Conservation (phyloP, 345 rosid genomes). For the Iberis pinnata region DNA sequence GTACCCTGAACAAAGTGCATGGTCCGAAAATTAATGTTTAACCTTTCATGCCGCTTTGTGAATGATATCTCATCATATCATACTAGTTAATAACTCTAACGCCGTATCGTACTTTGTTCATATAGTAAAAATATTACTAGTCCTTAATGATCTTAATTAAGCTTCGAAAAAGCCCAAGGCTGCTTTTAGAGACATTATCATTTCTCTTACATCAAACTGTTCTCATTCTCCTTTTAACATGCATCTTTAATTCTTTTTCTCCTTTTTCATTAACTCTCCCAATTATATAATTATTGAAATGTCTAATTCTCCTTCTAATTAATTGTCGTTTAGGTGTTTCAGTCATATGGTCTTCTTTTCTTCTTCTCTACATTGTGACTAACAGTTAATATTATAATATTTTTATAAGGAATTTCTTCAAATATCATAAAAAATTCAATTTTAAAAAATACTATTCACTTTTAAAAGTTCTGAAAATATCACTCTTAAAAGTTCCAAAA, state of each 20-base stretch:
- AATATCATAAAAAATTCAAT: too few relatives aligned
- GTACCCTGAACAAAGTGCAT: constrained; percentile 23
- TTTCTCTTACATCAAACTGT: constrained; percentile 31
- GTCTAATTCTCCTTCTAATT: too few relatives aligned
- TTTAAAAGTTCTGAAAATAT: too few relatives aligned
- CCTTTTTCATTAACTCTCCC: constrained; percentile 2
- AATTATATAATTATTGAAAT: constrained; percentile 3
- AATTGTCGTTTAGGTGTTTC: too few relatives aligned
- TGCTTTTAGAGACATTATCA: constrained; percentile 33
- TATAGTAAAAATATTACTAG: not conserved
- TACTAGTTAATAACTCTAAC: constrained; percentile 25
- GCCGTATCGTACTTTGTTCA: constrained; percentile 21
- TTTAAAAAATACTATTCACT: too few relatives aligned
- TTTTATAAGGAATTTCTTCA: too few relatives aligned
- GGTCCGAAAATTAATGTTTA: constrained; percentile 27
- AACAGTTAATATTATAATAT: too few relatives aligned
- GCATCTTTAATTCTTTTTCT: constrained; percentile 13
- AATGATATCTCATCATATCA: constrained; percentile 27
- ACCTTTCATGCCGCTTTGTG: constrained; percentile 29
- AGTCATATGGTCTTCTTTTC: too few relatives aligned
- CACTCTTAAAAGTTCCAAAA: too few relatives aligned
- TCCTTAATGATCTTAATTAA: constrained; percentile 11
- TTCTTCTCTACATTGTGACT: too few relatives aligned
- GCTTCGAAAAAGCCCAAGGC: constrained; percentile 13
- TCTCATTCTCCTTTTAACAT: constrained; percentile 22